Evolutionary conservation across 257 asterid species (phyloP).

Genomic region (Rubia yunnanensis): DNA sequence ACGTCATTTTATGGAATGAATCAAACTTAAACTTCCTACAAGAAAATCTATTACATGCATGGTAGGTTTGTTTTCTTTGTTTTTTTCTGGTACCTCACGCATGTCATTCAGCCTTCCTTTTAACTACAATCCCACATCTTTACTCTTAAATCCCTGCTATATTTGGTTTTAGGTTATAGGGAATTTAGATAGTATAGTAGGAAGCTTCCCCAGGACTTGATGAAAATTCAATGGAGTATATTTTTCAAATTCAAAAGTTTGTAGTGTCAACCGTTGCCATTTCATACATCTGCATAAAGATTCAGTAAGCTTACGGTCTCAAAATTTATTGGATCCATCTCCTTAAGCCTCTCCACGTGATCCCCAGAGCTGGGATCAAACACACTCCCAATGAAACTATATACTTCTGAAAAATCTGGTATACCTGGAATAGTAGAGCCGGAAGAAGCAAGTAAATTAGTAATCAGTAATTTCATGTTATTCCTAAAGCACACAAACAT

Average conservation of each 20-base stretch:
- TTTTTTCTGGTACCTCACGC: not conserved
- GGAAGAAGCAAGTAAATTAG: not conserved
- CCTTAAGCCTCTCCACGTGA: slow-evolving; percentile 86
- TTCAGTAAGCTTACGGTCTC: slow-evolving; percentile 63
- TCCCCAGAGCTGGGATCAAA: slow-evolving; percentile 71
- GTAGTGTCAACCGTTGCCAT: not conserved
- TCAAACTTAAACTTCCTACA: not conserved
- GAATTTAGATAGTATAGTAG: not conserved
- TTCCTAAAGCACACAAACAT: not conserved
- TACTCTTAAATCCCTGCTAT: too few relatives aligned
- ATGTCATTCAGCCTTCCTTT: not conserved
- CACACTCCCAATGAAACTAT: slow-evolving; percentile 87
- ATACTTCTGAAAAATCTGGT: slow-evolving; percentile 96
- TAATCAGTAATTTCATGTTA: not conserved
- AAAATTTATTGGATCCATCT: slow-evolving; percentile 95
- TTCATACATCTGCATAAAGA: slow-evolving; percentile 7
- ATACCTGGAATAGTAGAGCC: slow-evolving; percentile 34
- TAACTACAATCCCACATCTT: not conserved
- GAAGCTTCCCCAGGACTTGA: not conserved
- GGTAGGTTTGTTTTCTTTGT: not conserved
- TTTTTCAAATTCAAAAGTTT: not conserved
- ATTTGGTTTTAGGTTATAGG: not conserved
- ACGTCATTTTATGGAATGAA: not conserved
- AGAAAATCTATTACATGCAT: not conserved
- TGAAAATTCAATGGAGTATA: not conserved